Evolutionary conservation across 306 rosid genomes (phyloP).

Genomic region (Gillenia trifoliata): DNA sequence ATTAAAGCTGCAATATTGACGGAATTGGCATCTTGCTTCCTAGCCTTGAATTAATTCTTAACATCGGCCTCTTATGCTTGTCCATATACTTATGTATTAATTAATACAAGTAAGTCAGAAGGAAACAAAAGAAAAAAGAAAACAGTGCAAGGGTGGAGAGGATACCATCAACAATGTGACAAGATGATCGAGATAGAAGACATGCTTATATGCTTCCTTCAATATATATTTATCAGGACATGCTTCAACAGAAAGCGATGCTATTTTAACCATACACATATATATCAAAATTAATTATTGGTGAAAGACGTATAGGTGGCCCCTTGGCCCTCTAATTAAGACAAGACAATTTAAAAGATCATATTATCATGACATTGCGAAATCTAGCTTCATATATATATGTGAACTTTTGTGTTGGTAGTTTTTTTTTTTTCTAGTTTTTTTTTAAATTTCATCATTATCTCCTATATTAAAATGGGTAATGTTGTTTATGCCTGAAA

Average conservation of each 20-base stretch:
- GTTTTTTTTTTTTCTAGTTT: too few relatives aligned
- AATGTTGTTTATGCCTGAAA: not conserved
- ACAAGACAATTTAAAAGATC: not conserved
- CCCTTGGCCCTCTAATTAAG: not conserved
- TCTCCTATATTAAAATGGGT: too few relatives aligned
- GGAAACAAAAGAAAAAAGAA: constrained; percentile 35
- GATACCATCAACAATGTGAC: constrained; percentile 32
- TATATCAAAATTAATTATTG: not conserved
- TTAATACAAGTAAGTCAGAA: constrained; percentile 16
- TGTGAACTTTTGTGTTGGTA: not conserved
- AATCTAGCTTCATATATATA: not conserved
- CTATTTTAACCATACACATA: not conserved
- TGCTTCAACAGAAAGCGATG: constrained; percentile 23
- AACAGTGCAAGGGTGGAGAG: constrained; percentile 1
- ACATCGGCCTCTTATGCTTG: constrained; percentile 25
- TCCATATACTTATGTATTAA: constrained; percentile 41
- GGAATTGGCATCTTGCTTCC: constrained; percentile 33
- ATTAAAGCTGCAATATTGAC: constrained; percentile 5
- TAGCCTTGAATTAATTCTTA: constrained; percentile 4
- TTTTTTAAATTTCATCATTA: too few relatives aligned
- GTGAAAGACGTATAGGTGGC: not conserved
- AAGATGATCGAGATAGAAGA: constrained; percentile 37
- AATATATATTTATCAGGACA: constrained; percentile 32
- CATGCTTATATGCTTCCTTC: constrained; percentile 33
- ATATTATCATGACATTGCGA: not conserved